Conservation (phyloP, 345 rosid species). For the Conringia planisiliqua region DNA sequence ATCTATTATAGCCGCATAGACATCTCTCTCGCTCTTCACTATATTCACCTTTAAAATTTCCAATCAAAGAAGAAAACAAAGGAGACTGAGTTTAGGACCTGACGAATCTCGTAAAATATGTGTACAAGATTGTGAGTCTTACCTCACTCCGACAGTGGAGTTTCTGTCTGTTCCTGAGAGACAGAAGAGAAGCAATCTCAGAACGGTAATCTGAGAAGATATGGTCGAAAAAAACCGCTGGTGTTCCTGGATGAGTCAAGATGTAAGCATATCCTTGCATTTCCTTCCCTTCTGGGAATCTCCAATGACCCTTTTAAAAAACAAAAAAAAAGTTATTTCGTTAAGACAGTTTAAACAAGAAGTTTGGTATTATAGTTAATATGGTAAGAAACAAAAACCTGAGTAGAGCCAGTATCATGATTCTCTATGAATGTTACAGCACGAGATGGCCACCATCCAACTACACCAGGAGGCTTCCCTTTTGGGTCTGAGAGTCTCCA, state of each 20-base stretch:
- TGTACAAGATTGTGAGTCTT: conserved; percentile 12
- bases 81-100: not conserved
- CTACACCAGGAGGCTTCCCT: conserved; percentile 94
- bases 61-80: not conserved
- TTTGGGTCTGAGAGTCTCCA: conserved; percentile 90
- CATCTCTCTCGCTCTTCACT: conserved; percentile 71
- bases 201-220: conserved; percentile 62
- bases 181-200: conserved; percentile 66
- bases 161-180: conserved; percentile 67
- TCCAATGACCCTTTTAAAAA: conserved; percentile 80
- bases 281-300: conserved; percentile 92
- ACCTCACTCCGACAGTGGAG: conserved; percentile 85
- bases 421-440: conserved; percentile 96
- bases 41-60: conserved; percentile 49
- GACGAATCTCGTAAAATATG: not conserved
- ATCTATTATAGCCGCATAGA: conserved; percentile 79
- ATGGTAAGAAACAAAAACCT: conserved; percentile 44
- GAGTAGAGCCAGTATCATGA: conserved; percentile 99
- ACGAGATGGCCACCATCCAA: conserved; percentile 99
- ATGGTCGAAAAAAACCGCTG: conserved; percentile 88
- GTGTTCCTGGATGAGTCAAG: conserved; percentile 97
- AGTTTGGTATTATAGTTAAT: not conserved
- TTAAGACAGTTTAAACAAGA: not conserved
- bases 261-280: conserved; percentile 99
- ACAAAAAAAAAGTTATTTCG: not conserved